Evolutionary conservation across 163 green algal species (phyloP), one percentile per base, ranked within the genome.

Genomic region (Prototheca wickerhamii): DNA sequence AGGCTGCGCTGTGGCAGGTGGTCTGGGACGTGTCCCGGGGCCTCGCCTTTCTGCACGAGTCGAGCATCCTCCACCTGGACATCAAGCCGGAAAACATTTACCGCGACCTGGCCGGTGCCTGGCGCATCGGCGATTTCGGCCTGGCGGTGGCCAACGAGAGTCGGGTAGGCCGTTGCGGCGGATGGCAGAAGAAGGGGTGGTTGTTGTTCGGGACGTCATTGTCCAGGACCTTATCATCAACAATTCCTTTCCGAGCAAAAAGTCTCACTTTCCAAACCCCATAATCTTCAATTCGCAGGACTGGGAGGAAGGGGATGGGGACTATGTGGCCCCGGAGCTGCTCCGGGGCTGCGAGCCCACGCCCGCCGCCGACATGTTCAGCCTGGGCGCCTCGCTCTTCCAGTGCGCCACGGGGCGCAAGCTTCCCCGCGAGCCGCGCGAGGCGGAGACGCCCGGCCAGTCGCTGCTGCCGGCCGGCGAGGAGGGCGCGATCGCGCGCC

Each of bases 81-180:
- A 78, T 93, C 50, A 93, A 93, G 68, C 86, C 86, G 5, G 86
- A 90, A 25, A 93, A 93, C 73, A 76, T 92, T 10, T 81, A 76
- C 57, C 33, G 56, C 20, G 37, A 66, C 32, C 12, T 54, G 25
- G 53, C 17, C 7, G 68, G 60, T 32, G 60, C 54, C 30, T 79
- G 72, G 44, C 70, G 85, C 61, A 83, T 95, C 33, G 87, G 85
- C 0, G 87, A 95, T 70, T 95, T 95, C 75, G 87, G 87, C 4
- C 70, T 91, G 30, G 87, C 87, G 7, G 75, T 92, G 23, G 65
- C 65, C 4, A 60, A 64, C 31, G 40, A 67, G 35, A 70, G 21
- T 3, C 29, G 46, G 46, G 46, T 26, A 25, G 59, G 66, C 20
- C 34, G 35, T 37, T 61, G 61, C 51, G 46, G 55, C 50, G 52